Conservation (phyloP, 225 moss, liverwort and hornwort species). For the Sphagnum contortum region DNA sequence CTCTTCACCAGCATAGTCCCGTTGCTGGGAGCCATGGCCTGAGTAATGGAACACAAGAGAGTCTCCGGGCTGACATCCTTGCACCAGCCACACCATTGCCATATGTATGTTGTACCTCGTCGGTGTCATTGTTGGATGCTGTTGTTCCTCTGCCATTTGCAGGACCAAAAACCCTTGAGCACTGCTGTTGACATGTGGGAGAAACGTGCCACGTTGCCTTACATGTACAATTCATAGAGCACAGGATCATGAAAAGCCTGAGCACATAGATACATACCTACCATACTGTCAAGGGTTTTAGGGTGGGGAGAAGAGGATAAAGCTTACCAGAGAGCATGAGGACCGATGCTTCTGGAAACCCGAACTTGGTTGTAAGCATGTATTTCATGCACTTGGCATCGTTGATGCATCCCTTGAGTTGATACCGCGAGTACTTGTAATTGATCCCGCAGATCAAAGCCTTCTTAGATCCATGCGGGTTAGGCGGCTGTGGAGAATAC, state of each 20-base stretch:
- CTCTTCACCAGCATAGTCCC: slow-evolving; percentile 72
- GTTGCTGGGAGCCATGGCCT: slow-evolving; percentile 93
- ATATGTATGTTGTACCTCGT: slow-evolving; percentile 80
- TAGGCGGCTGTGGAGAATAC: slow-evolving; percentile 72
- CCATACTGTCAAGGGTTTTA: neutral
- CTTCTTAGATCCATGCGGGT: slow-evolving; percentile 74
- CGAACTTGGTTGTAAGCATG: slow-evolving; percentile 57
- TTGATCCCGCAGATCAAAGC: slow-evolving; percentile 80
- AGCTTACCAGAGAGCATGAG: slow-evolving; percentile 70
- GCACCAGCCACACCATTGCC: slow-evolving; percentile 89
- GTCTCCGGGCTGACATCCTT: slow-evolving; percentile 78
- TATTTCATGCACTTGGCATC: slow-evolving; percentile 95
- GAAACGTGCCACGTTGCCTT: too few species aligned
- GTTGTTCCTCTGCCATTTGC: slow-evolving; percentile 69
- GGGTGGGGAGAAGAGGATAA: neutral
- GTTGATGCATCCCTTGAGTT: slow-evolving; percentile 95
- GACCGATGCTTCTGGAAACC: slow-evolving; percentile 70
- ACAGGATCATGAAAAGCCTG: too few species aligned
- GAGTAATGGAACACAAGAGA: slow-evolving; percentile 95
- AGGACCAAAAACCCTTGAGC: neutral
- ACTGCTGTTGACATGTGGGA: too few species aligned
- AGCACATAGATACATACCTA: slow-evolving; percentile 7
- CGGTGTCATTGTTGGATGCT: slow-evolving; percentile 58
- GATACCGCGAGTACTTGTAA: slow-evolving; percentile 57
- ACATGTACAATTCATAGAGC: too few species aligned